Evolutionary conservation across 805 yeast genomes (phyloP), one percentile per base, ranked within the genome.

Genomic region (Pichia thaimueangensis): DNA sequence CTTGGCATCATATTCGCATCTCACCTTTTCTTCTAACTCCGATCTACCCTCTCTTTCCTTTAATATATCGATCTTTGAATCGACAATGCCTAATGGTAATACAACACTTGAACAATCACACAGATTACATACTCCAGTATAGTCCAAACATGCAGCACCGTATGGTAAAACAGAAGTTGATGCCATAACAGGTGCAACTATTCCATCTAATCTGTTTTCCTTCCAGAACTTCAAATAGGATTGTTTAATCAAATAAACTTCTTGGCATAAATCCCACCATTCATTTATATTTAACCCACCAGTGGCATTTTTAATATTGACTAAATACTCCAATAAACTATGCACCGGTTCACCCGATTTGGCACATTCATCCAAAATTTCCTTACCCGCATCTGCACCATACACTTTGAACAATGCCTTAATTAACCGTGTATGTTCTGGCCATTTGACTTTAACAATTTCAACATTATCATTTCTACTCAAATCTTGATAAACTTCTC

Each of bases 51-150:
- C 37, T 13, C 47, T 47, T 6, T 45, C 50, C 31, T 64, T 67
- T 22, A 45, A 52, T 0, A 46, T 46, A 48, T 74, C 78, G 9
- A 65, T 42, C 3, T 44, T 35, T 37, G 63, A 53, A 56, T 78
- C 80, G 2, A 76, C 83, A 46, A 68, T 64, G 3, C 79, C 69
- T 4, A 79, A 78, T 0, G 86, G 87, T 27, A 81, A 51, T 2
- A 71, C 70, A 35, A 78, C 79, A 41, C 64, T 53, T 8, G 67
- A 43, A 52, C 73, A 74, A 52, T 76, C 82, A 30, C 74, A 55
- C 4, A 74, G 57, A 54, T 77, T 77, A 56, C 70, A 73, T 17
- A 45, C 39, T 21, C 70, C 65, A 4, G 84, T 76, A 58, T 80
- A 80, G 12, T 74, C 74, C 41, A 66, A 62, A 22, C 33, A 27